These are phyloP conservation scores for Boletus sp. DNA, from an alignment of 768 basidiomycete genomes.

Conservation along the genomic window DNA sequence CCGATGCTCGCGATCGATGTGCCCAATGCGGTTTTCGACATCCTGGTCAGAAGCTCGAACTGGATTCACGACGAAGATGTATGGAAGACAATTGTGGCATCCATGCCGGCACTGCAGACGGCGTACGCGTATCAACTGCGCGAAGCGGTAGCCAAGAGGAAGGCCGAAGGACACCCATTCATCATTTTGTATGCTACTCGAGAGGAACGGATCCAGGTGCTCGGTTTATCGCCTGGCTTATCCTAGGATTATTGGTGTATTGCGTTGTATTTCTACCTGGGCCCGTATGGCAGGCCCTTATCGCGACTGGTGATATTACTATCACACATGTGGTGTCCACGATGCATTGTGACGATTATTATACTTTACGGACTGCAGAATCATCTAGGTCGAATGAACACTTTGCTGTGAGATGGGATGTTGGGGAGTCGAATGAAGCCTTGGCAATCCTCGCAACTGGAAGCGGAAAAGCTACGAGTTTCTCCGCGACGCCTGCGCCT, in stretches of 20 bases:
- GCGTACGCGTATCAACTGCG: constrained; percentile 68
- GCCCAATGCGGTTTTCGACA: constrained; percentile 55
- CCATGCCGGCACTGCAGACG: constrained; percentile 55
- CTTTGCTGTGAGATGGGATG: too few relatives aligned
- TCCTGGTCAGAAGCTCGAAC: constrained; percentile 50
- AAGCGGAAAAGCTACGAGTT: too few relatives aligned
- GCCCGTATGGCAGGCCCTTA: too few relatives aligned
- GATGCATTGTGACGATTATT: too few relatives aligned
- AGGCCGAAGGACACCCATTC: constrained; percentile 60
- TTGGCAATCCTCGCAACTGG: too few relatives aligned
- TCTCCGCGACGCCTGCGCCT: constrained; percentile 5
- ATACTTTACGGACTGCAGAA: too few relatives aligned
- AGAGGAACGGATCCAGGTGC: constrained; percentile 67
- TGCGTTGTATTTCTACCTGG: background rate
- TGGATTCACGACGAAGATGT: constrained; percentile 79
- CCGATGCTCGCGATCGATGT: constrained; percentile 77
- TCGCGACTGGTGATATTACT: too few relatives aligned
- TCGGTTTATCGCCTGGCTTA: constrained; percentile 37
- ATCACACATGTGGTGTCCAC: too few relatives aligned
- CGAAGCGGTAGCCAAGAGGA: constrained; percentile 61
- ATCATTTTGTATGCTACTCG: constrained; percentile 64
- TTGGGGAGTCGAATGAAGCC: too few relatives aligned
- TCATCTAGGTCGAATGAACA: too few relatives aligned
- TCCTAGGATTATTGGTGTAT: background rate
- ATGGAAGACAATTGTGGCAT: constrained; percentile 59